A percentile compares a stretch with the other conserved stretches of the same genome.
Evolutionary conservation across 2,329 filamentous ascomycete genomes (phyloP).

Genomic region (Sphaerulina musiva): DNA sequence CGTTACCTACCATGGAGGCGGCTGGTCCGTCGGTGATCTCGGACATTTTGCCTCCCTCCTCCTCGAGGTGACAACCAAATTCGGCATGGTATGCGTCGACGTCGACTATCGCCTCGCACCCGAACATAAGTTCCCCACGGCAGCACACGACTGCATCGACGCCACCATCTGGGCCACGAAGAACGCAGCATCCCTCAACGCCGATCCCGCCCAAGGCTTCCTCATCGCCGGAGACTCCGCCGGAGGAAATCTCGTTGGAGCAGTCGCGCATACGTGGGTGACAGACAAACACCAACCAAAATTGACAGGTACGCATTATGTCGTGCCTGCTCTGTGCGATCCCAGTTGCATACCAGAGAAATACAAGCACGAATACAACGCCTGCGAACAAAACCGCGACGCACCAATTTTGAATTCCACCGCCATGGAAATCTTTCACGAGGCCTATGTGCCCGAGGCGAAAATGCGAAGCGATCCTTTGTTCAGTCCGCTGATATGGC

Average conservation of each 20-base stretch:
- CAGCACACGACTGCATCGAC: constrained; percentile 22
- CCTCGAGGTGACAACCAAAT: no score
- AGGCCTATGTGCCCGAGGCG: background rate
- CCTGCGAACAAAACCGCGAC: background rate
- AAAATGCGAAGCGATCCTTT: background rate
- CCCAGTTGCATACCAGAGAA: background rate
- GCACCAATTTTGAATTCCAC: background rate
- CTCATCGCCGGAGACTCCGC: background rate
- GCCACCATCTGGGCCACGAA: background rate
- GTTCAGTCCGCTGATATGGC: background rate
- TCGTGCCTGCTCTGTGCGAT: background rate
- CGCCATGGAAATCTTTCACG: background rate
- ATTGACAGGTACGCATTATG: background rate
- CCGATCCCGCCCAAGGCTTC: background rate
- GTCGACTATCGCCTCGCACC: constrained; percentile 57
- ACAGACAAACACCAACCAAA: background rate
- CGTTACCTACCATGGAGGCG: background rate
- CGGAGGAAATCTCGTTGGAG: background rate
- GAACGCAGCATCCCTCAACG: background rate
- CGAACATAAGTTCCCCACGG: constrained; percentile 55
- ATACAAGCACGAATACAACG: background rate
- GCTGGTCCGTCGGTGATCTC: background rate
- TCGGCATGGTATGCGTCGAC: constrained; percentile 44
- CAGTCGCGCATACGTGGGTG: background rate
- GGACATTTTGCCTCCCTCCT: no score